phyloP scores from a whole-genome alignment of 1,284 basidiomycete genomes.

The Ceraceosorus bombacis region DNA sequence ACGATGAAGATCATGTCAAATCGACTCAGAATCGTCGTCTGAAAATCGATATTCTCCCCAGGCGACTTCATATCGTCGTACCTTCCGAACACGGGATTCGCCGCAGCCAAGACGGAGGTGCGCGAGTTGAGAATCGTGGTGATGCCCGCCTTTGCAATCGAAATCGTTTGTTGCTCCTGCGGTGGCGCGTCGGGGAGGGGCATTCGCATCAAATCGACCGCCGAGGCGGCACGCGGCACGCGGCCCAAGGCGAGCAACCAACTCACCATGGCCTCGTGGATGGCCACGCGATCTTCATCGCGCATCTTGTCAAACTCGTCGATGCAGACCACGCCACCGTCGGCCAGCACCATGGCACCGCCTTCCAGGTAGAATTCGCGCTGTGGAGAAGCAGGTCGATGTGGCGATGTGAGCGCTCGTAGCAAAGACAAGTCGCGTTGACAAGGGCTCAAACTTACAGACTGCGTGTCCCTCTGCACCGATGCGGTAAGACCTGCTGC shows the following conservation, averaged over 20 bases:
- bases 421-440: background rate
- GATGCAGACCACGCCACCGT: conserved; percentile 97
- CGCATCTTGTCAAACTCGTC: conserved; percentile 99
- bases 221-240: too few species aligned
- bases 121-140: conserved; percentile 95
- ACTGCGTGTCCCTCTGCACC: conserved; percentile 84
- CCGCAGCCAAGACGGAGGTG: conserved; percentile 91
- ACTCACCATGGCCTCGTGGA: conserved; percentile 85
- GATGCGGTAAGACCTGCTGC: conserved; percentile 97
- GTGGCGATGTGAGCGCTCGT: background rate
- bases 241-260: too few species aligned
- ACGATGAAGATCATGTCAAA: conserved; percentile 99
- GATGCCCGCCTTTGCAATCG: conserved; percentile 98
- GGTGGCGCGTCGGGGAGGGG: too few species aligned
- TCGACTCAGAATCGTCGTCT: conserved; percentile 93
- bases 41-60: conserved; percentile 97
- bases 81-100: conserved; percentile 96
- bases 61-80: conserved; percentile 97
- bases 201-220: too few species aligned
- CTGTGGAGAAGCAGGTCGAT: conserved; percentile 50
- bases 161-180: conserved; percentile 91
- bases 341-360: conserved; percentile 97
- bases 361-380: conserved; percentile 98
- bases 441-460: conserved; percentile 57
- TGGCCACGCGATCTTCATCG: conserved; percentile 96